phyloP scores from a whole-genome alignment of 257 asterid species.

The Solanum neorickii region DNA sequence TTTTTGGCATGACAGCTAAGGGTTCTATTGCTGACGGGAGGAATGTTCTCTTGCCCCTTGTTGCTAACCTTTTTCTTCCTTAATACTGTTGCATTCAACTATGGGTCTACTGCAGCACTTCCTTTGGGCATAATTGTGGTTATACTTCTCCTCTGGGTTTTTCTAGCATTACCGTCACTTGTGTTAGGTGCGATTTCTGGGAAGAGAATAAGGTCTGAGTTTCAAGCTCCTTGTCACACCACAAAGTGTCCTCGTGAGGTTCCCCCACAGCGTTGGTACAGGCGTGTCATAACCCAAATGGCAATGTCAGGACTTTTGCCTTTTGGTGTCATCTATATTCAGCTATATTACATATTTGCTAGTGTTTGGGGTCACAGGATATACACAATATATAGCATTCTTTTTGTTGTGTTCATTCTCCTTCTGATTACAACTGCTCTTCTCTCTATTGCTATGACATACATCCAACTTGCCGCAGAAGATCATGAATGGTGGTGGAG shows the following conservation, averaged over 20 bases:
- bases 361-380: conserved; percentile 14
- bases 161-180: conserved; percentile 11
- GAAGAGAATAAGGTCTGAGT: not conserved
- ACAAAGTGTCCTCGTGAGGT: conserved; percentile 11
- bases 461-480: conserved; percentile 7
- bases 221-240: conserved; percentile 12
- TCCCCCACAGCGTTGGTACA: conserved; percentile 8
- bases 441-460: conserved; percentile 1
- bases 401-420: conserved; percentile 1
- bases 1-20: conserved; percentile 1
- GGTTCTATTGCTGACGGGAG: conserved; percentile 2
- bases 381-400: conserved; percentile 4
- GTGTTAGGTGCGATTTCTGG: conserved; percentile 3
- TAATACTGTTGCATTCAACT: conserved; percentile 1
- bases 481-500: conserved; percentile 21
- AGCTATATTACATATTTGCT: conserved; percentile 7
- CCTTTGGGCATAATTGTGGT: conserved; percentile 3
- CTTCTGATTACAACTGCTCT: conserved; percentile 5
- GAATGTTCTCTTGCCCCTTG: conserved; percentile 10
- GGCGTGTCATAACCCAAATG: conserved; percentile 5
- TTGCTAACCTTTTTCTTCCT: conserved; percentile 6
- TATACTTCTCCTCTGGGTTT: conserved; percentile 4
- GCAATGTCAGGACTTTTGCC: conserved; percentile 11
- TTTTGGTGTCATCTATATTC: conserved; percentile 1
- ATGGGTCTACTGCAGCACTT: conserved; percentile 14